These are phyloP conservation scores for Phytophthora litchii DNA, from an alignment of 352 stramenopile species.

Conservation along the genomic window DNA sequence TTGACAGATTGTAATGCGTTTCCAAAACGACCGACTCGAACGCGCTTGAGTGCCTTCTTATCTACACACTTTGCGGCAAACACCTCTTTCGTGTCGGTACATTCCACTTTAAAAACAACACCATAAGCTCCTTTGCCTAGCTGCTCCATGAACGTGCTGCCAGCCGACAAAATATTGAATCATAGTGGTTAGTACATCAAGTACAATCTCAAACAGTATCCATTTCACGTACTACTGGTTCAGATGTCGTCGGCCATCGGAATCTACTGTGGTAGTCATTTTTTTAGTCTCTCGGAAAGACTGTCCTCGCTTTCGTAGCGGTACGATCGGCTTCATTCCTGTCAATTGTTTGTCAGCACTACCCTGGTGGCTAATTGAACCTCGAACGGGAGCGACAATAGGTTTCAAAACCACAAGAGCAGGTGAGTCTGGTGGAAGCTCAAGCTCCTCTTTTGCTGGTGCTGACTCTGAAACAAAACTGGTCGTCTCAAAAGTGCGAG, in stretches of 20 bases:
- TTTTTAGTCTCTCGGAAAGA: constrained; percentile 74
- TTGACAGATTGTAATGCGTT: constrained; percentile 85
- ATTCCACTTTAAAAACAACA: constrained; percentile 70
- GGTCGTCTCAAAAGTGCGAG: not conserved
- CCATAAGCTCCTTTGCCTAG: constrained; percentile 79
- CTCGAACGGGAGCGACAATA: constrained; percentile 14
- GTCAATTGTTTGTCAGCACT: constrained; percentile 46
- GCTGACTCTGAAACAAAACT: not conserved
- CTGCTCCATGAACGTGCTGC: constrained; percentile 74
- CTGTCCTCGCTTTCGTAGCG: constrained; percentile 62
- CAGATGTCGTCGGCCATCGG: constrained; percentile 57
- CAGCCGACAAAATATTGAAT: too few species aligned
- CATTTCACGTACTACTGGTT: constrained; percentile 74
- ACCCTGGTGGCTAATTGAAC: constrained; percentile 13
- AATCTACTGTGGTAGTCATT: constrained; percentile 55
- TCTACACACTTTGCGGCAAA: constrained; percentile 81
- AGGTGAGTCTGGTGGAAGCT: constrained; percentile 8
- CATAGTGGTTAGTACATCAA: too few species aligned
- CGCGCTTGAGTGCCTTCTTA: constrained; percentile 76
- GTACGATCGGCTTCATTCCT: constrained; percentile 62
- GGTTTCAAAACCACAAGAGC: constrained; percentile 26
- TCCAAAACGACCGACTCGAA: constrained; percentile 71
- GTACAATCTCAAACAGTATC: not conserved
- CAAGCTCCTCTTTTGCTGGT: constrained; percentile 1
- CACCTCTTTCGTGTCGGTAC: constrained; percentile 68